Evolutionary conservation across 1,284 basidiomycete genomes (phyloP), one percentile per base, ranked within the genome.

Genomic region (Naganishia cerealis): DNA sequence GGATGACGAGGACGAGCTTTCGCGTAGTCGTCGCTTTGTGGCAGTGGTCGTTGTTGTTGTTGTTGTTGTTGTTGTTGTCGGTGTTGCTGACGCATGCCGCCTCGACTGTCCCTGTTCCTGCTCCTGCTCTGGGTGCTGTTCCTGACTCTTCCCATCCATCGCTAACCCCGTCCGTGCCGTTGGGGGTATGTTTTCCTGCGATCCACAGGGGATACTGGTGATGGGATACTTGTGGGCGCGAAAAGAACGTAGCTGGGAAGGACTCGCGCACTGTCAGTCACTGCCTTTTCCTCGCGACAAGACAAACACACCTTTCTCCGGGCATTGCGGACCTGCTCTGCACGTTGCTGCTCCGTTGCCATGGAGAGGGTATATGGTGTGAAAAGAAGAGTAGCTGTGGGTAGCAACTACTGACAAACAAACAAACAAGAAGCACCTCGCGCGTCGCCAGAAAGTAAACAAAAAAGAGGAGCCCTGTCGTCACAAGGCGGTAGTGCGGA

Each of bases 381-480:
- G 24, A 33, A 6, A 2, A 33, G 29, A 33, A 33, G 29, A 33
- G 29, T 33, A 33, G n/a, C n/a, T n/a, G n/a, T n/a, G n/a, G n/a
- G n/a, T n/a, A 33, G 29, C 29, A 6, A 33, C 29, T 2, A 33
- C n/a, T n/a, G 6, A 33, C 29, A 33, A 33, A 33, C 29, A 33
- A 33, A 33, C 6, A 33, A 33, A 33, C 29, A 33, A 33, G 6
- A 33, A 33, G 29, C 29, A 33, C n/a, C n/a, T n/a, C n/a, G n/a
- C 29, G 29, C 29, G 29, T 6, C 29, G n/a, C 29, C 29, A 33
- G 29, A 33, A 33, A 33, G 29, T 33, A 33, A 33, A 33, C 29
- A 33, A 33, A 67, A 67, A 67, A 62, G 66, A 46, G 52, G 55
- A 61, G 66, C 66, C 66, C 57, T 67, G 57, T 67, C 66, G 66